These are phyloP conservation scores for Neurospora tetrasperma DNA, from an alignment of 495 filamentous ascomycete species.

Conservation along the genomic window DNA sequence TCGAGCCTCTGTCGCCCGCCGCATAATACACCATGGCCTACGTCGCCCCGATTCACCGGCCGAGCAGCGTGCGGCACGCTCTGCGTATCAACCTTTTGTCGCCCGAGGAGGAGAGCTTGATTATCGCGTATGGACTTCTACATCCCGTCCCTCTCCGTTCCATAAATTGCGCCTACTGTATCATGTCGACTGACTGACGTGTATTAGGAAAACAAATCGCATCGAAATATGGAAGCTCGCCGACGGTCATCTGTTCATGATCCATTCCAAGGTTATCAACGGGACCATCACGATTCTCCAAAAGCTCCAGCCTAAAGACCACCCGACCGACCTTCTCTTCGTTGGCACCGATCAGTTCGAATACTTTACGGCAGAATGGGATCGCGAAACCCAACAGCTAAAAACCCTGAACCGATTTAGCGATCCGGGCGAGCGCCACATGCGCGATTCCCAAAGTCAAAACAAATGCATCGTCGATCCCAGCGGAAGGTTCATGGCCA, in stretches of 20 bases:
- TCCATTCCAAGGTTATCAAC: conserved; percentile 59
- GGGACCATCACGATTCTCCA: conserved; percentile 80
- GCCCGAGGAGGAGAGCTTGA: conserved; percentile 65
- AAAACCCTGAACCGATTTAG: conserved; percentile 55
- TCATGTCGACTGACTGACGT: background rate
- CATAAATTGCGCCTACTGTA: conserved; percentile 3
- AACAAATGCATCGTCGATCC: conserved; percentile 78
- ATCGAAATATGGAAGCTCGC: conserved; percentile 68
- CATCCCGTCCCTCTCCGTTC: background rate
- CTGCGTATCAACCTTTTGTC: conserved; percentile 66
- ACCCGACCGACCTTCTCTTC: conserved; percentile 77
- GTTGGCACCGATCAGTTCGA: conserved; percentile 80
- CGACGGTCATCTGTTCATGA: conserved; percentile 31
- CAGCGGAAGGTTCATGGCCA: conserved; percentile 64
- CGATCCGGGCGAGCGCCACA: conserved; percentile 68
- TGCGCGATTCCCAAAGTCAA: conserved; percentile 64
- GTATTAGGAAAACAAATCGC: conserved; percentile 72
- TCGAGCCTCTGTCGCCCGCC: conserved; percentile 1
- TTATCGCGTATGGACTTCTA: conserved; percentile 64
- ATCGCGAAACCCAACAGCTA: conserved; percentile 48
- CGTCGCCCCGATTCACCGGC: conserved; percentile 83
- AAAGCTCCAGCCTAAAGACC: conserved; percentile 62
- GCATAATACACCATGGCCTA: conserved; percentile 62
- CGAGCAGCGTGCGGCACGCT: conserved; percentile 82
- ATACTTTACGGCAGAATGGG: conserved; percentile 86